Percentiles rank a stretch among this genome's conserved stretches.
These are phyloP conservation scores for Ceratocystis destructans DNA, from an alignment of 2,329 filamentous ascomycete species.

Conservation along the genomic window DNA sequence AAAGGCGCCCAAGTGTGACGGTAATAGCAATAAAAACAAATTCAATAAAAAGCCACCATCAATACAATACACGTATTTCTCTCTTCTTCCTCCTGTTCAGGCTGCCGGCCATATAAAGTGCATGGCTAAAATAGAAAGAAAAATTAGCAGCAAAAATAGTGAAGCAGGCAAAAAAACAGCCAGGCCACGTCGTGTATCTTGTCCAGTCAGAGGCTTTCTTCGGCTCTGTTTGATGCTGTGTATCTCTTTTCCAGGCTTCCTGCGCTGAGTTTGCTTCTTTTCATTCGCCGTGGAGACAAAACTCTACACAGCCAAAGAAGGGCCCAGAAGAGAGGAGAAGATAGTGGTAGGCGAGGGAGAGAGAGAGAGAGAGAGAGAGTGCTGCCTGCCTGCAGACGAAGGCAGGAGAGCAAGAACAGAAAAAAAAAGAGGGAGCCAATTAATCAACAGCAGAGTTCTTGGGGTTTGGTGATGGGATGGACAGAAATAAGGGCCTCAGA, in stretches of 20 bases:
- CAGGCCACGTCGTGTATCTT: not conserved
- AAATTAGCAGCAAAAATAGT: not conserved
- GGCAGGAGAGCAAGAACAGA: not conserved
- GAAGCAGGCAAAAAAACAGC: not conserved
- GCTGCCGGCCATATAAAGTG: not conserved
- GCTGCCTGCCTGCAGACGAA: not conserved
- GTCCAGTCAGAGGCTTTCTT: not conserved
- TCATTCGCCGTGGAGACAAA: not conserved
- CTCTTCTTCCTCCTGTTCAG: not conserved
- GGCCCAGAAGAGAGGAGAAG: too few species aligned
- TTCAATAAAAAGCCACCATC: not conserved
- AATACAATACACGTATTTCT: not conserved
- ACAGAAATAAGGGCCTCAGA: too few species aligned
- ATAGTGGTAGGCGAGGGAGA: not conserved
- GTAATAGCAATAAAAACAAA: not conserved
- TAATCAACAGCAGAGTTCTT: not conserved
- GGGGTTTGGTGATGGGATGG: not conserved
- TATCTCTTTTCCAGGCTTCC: not conserved
- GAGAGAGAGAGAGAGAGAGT: not conserved
- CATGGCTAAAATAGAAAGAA: not conserved
- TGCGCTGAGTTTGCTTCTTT: not conserved
- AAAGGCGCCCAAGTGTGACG: constrained; percentile 7
- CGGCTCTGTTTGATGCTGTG: not conserved
- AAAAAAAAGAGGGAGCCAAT: not conserved
- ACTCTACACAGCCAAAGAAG: too few species aligned